Percentiles rank a stretch among this genome's conserved stretches.
phyloP scores from a whole-genome alignment of 768 basidiomycete species.

The Collybiopsis luxurians region DNA sequence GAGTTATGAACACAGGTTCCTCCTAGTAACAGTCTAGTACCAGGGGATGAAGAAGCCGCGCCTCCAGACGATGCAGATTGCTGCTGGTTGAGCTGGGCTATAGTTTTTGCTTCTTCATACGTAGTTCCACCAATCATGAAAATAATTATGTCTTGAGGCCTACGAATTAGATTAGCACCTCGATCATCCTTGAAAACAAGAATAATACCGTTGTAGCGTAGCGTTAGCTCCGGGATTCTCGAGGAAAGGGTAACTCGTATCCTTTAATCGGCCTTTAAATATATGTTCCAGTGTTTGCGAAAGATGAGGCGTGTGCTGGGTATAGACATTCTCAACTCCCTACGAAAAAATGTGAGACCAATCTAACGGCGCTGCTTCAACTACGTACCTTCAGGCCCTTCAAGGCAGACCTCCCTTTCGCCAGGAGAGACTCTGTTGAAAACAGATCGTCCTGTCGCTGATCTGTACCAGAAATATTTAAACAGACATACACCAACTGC shows the following conservation, averaged over 20 bases:
- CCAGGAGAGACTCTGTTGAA: slow-evolving; percentile 91
- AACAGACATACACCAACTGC: slow-evolving; percentile 88
- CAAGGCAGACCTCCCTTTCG: slow-evolving; percentile 89
- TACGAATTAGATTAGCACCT: slow-evolving; percentile 22
- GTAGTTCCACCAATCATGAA: slow-evolving; percentile 97
- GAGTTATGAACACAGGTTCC: slow-evolving; percentile 97
- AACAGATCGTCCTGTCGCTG: slow-evolving; percentile 98
- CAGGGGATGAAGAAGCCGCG: slow-evolving; percentile 48
- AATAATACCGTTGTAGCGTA: slow-evolving; percentile 60
- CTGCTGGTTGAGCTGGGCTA: slow-evolving; percentile 87
- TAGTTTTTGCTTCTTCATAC: slow-evolving; percentile 88
- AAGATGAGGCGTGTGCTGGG: slow-evolving; percentile 92
- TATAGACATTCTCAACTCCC: slow-evolving; percentile 99
- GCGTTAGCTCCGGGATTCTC: slow-evolving; percentile 64
- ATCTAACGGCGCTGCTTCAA: not conserved
- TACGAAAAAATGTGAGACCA: slow-evolving; percentile 25
- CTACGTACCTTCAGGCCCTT: slow-evolving; percentile 85
- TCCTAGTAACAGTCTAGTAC: slow-evolving; percentile 80
- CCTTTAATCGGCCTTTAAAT: slow-evolving; percentile 81
- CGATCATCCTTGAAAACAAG: not conserved
- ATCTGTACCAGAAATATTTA: slow-evolving; percentile 93
- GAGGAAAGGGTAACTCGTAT: slow-evolving; percentile 88
- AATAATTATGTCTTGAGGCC: slow-evolving; percentile 93
- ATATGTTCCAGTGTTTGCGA: slow-evolving; percentile 89
- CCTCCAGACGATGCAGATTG: slow-evolving; percentile 43